Conservation (phyloP, 352 stramenopile genomes). For the Pythium coloratum region DNA sequence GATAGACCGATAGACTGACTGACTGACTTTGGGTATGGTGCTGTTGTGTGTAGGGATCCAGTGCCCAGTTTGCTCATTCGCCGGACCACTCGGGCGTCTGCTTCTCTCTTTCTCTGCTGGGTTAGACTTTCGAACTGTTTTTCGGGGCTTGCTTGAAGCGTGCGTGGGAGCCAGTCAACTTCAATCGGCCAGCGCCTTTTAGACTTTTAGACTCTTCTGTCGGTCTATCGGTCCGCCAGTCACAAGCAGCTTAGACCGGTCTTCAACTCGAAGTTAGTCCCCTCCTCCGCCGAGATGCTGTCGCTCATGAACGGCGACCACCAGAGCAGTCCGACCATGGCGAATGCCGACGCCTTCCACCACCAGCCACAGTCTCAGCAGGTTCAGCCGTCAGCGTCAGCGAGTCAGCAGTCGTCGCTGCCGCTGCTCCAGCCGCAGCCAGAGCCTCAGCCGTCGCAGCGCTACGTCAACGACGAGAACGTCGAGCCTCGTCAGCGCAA, state of each 20-base stretch:
- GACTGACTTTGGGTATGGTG: neutral
- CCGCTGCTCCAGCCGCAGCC: constrained; percentile 8
- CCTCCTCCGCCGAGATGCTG: constrained; percentile 43
- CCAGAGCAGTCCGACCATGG: constrained; percentile 16
- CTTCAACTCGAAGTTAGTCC: constrained; percentile 12
- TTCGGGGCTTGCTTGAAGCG: constrained; percentile 63
- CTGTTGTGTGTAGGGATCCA: neutral
- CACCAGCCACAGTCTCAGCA: neutral
- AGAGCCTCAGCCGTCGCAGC: constrained; percentile 10
- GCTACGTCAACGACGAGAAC: constrained; percentile 25
- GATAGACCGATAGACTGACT: neutral
- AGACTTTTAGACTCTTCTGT: constrained; percentile 5
- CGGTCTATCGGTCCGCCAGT: constrained; percentile 5
- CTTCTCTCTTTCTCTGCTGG: neutral
- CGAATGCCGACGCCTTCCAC: constrained; percentile 4
- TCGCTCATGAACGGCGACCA: constrained; percentile 47
- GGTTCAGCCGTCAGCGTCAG: neutral
- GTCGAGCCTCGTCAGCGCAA: constrained; percentile 23
- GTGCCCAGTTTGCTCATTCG: neutral
- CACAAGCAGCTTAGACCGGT: neutral
- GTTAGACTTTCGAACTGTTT: neutral
- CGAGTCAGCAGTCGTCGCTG: neutral
- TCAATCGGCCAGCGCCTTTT: constrained; percentile 45
- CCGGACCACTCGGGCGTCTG: neutral
- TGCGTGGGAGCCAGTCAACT: constrained; percentile 67